Evolutionary conservation across 2,329 filamentous ascomycete genomes (phyloP), one percentile per base, ranked within the genome.

Genomic region (Dothideomycetidae sp.): DNA sequence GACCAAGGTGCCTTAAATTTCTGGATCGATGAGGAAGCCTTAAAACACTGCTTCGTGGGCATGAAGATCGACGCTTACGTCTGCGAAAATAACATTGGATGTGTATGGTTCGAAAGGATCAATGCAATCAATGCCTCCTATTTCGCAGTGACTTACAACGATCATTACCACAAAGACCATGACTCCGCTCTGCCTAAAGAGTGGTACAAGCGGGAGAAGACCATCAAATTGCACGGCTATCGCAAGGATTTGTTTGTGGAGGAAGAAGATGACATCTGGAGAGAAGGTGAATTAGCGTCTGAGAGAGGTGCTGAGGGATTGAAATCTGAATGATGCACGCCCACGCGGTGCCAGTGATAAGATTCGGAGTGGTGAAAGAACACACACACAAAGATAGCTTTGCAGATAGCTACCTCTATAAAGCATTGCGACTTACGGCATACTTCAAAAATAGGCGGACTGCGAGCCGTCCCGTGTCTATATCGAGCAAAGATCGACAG

Each of bases 21-120:
- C 45, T 73, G 80, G 50, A 51, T 93, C 3, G 85, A 93, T 42
- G 68, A 73, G 16, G 55, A 66, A 3, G 53, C 73, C 2, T 57
- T 80, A 12, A 42, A 62, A 17, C 61, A 71, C 39, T 71, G 80
- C 50, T 69, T 71, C 41, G 55, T 67, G 0, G 81, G 83, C 0
- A 56, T 67, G 57, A 67, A 63, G 51, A 50, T 67, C 33, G 49
- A 59, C 23, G 61, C 52, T 4, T 47, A 40, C 10, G 46, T 58
- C 37, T 49, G 47, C 17, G 40, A 49, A 40, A 42, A 53, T 10
- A 48, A 51, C 28, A 39, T 47, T 12, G 54, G 54, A 15, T 37
- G 57, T 29, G 41, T 44, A 39, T 57, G 51, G 46, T 44, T 60
- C 33, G 62, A 66, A 36, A 47, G 53, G 10, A 48, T 64, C 33